Evolutionary conservation across 2,329 filamentous ascomycete species (phyloP).

Genomic region (Colletotrichum costaricense): DNA sequence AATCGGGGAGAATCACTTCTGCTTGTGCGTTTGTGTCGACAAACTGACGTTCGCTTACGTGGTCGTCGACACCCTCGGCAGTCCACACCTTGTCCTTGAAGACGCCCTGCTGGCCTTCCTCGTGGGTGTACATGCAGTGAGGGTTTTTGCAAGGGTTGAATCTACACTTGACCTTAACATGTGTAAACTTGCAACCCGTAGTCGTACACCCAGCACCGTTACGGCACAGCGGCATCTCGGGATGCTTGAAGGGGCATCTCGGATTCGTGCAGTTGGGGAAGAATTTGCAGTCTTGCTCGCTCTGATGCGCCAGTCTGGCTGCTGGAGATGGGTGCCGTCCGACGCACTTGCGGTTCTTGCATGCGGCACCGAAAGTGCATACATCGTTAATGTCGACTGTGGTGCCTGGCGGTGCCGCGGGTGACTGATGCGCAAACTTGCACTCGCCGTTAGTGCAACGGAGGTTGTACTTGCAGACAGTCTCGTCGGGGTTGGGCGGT

Average conservation of each 20-base stretch:
- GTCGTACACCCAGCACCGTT: conserved; percentile 91
- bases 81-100: conserved; percentile 95
- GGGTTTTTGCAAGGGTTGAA: conserved; percentile 93
- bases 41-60: conserved; percentile 91
- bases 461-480: conserved; percentile 89
- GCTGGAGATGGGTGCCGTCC: conserved; percentile 93
- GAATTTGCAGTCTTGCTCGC: conserved; percentile 89
- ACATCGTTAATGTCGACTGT: conserved; percentile 82
- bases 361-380: conserved; percentile 88
- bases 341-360: conserved; percentile 95
- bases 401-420: conserved; percentile 82
- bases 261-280: conserved; percentile 92
- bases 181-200: conserved; percentile 88
- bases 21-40: conserved; percentile 76
- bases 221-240: conserved; percentile 85
- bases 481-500: conserved; percentile 70
- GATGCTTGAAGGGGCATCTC: conserved; percentile 89
- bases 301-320: conserved; percentile 80
- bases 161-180: conserved; percentile 85
- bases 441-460: conserved; percentile 90
- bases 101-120: conserved; percentile 86
- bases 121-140: conserved; percentile 89
- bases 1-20: conserved; percentile 77
- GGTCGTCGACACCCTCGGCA: conserved; percentile 66
- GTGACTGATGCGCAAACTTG: conserved; percentile 93